Evolutionary conservation across 768 basidiomycete species (phyloP), one percentile per base, ranked within the genome.

Genomic region (Russula emetica): DNA sequence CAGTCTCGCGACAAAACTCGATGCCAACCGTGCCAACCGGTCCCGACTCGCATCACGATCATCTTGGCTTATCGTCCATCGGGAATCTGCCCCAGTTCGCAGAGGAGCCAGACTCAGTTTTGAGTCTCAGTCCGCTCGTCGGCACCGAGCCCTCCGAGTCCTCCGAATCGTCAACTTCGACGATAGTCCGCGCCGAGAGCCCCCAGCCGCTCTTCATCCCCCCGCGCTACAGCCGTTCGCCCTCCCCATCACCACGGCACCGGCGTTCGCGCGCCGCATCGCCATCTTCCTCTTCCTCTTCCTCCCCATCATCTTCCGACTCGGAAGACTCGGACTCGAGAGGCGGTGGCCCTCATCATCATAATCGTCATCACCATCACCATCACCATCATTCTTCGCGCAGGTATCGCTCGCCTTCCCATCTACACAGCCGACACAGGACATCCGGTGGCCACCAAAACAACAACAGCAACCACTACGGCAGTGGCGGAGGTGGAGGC

Each of bases 191-290:
- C 0, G 70, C 74, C 38, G 71, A 70, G 22, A 71, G 73, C 20
- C 72, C 75, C 47, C 76, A 75, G 20, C 68, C 67, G 66, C 72
- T 24, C 66, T 60, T 26, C 73, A 74, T 60, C 55, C 74, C 40
- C 8, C 70, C 70, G 28, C 70, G 66, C 61, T 75, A 78, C 64
- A 66, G 77, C 16, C 84, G 86, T n/a, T 73, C 71, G 40, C 74
- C 72, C 0, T 55, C 47, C 0, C 74, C 73, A 34, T 74, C 72
- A 28, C 70, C 60, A 55, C 73, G 26, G 5, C 69, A 66, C 22
- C 70, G 66, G 61, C 77, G 78, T 62, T 65, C 77, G 16, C 85
- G 87, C 24, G 72, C 74, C 44, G 85, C 87, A 4, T 83, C 78
- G 65, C 90, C 88, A 18, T 26, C 58, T 10, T 55, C 64, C 1